Evolutionary conservation across 2,329 filamentous ascomycete species (phyloP).

Genomic region (Parasarocladium wereldwijsianum): DNA sequence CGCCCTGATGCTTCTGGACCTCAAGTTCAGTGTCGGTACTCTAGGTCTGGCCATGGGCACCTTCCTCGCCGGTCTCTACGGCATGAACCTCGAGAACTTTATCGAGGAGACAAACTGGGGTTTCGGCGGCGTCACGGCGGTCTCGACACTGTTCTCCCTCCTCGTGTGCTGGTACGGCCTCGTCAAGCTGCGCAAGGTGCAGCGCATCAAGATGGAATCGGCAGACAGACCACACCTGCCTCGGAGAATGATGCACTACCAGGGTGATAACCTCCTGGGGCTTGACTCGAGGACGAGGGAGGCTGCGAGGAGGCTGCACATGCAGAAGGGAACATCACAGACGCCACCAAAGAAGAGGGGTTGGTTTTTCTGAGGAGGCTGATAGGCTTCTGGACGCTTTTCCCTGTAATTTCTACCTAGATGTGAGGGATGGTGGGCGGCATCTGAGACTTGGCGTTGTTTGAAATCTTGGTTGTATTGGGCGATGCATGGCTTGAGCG

Average conservation of each 20-base stretch:
- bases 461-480: no score
- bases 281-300: conserved; percentile 40
- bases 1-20: conserved; percentile 89
- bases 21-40: conserved; percentile 92
- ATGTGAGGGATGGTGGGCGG: no score
- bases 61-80: conserved; percentile 95
- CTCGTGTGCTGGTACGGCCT: conserved; percentile 76
- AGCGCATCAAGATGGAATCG: conserved; percentile 71
- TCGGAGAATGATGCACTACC: conserved; percentile 22
- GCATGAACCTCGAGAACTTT: conserved; percentile 98
- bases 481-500: no score
- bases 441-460: no score
- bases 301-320: conserved; percentile 35
- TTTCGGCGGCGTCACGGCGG: conserved; percentile 59
- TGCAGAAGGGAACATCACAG: conserved; percentile 29
- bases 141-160: conserved; percentile 58
- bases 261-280: conserved; percentile 32
- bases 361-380: conserved; percentile 9
- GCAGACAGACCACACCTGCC: conserved; percentile 24
- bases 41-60: conserved; percentile 90
- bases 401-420: no score
- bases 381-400: conserved; percentile 1
- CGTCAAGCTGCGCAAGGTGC: conserved; percentile 67
- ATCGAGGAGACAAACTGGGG: conserved; percentile 87
- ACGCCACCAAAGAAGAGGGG: conserved; percentile 19